Evolutionary conservation across 306 rosid species (phyloP), one percentile per base, ranked within the genome.

Genomic region (Dicorynia guianensis): DNA sequence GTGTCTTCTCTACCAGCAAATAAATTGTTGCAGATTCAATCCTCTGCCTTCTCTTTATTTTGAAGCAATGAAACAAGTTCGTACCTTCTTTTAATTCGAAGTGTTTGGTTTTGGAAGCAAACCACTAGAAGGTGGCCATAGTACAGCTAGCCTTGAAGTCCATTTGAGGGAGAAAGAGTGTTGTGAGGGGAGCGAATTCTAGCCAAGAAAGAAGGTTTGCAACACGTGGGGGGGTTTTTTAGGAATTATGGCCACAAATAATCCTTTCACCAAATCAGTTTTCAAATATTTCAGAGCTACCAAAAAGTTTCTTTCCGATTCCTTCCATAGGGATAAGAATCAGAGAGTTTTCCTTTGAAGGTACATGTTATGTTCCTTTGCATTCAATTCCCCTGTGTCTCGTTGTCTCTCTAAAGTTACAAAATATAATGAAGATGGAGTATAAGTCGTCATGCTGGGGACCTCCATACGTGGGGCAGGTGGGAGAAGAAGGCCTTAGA

Each of bases 311-410:
- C 49, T 52, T 70, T 67, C n/a, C 14, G 77, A 65, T 74, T 83
- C 72, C 63, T 55, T 54, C 71, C 69, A 20, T 54, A 70, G 39
- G 63, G 61, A 71, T n/a, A n/a, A 48, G 77, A 78, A 59, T 63
- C 59, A 53, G 62, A 67, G 63, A 67, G 53, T 62, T 83, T 80
- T 76, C 80, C 78, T 78, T 68, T 71, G 57, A 78, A 57, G 62
- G 30, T 79, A 33, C 83, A 52, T 63, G 69, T 59, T 74, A 74
- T 68, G 64, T 74, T 72, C 62, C 71, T 80, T 81, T 81, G 38
- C 67, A 62, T 75, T 76, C 42, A 42, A 48, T 35, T 64, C 34
- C 11, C 14, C 59, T 73, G 20, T 7, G 36, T 46, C 30, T 15
- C n/a, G 1, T 34, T 19, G 20, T 33, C n/a, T 7, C 6, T 25